Conservation (phyloP, 441 rosid genomes). For the Corymbia citriodora region DNA sequence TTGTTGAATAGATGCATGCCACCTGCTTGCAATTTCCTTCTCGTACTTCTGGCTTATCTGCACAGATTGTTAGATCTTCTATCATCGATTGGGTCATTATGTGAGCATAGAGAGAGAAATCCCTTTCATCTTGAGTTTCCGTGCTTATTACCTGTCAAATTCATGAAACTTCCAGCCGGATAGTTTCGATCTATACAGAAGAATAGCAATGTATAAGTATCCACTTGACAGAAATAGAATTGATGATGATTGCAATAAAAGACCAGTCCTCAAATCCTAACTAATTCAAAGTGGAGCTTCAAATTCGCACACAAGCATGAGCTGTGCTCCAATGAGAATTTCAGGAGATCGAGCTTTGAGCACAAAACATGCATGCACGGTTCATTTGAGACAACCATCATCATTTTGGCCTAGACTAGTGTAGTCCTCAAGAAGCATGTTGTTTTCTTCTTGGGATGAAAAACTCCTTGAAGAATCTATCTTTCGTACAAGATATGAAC, state of each 20-base stretch:
- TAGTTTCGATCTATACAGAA: neutral
- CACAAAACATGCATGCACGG: neutral
- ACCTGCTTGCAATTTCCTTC: neutral
- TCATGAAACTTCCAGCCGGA: neutral
- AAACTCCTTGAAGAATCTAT: neutral
- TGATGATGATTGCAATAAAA: neutral
- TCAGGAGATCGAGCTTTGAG: neutral
- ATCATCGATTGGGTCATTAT: too few species aligned
- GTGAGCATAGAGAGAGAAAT: neutral
- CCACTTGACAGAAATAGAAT: neutral
- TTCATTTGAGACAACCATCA: neutral
- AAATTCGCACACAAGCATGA: neutral
- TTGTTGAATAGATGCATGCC: neutral
- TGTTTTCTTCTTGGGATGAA: neutral
- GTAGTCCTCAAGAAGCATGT: neutral
- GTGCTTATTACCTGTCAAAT: neutral
- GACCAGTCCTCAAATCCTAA: neutral
- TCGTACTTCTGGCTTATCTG: neutral
- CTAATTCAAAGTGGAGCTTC: neutral
- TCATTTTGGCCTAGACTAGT: accelerated
- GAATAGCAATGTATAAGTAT: neutral
- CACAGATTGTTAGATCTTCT: neutral
- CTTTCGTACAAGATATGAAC: accelerated
- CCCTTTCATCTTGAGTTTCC: neutral
- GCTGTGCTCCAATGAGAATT: neutral